phyloP scores from a whole-genome alignment of 2,329 filamentous ascomycete species.

The Delphinella strobiligena region DNA sequence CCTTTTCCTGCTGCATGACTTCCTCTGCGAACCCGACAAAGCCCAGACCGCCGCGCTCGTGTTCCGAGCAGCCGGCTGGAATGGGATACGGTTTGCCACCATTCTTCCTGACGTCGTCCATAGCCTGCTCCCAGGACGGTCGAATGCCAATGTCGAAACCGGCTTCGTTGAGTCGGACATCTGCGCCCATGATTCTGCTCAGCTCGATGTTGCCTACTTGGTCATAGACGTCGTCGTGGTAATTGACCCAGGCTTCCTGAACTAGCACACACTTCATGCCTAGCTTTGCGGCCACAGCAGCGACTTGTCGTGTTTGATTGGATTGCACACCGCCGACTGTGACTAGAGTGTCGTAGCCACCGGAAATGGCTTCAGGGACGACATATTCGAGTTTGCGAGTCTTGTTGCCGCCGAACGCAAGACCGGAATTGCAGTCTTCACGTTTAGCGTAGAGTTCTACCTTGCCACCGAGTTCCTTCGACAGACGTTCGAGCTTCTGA shows the following conservation, averaged over 20 bases:
- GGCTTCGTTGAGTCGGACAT: slow-evolving; percentile 48
- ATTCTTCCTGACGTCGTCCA: slow-evolving; percentile 37
- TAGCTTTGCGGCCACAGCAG: slow-evolving; percentile 21
- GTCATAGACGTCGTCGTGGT: slow-evolving; percentile 5
- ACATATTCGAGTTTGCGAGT: slow-evolving; percentile 27
- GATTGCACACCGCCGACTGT: slow-evolving; percentile 25
- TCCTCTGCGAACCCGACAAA: slow-evolving; percentile 63
- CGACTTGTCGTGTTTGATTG: slow-evolving; percentile 26
- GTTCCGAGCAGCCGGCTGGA: slow-evolving; percentile 58
- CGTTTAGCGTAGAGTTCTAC: slow-evolving; percentile 59
- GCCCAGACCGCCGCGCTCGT: slow-evolving; percentile 56
- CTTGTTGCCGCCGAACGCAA: slow-evolving; percentile 28
- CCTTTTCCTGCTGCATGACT: slow-evolving; percentile 50
- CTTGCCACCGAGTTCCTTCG: slow-evolving; percentile 45
- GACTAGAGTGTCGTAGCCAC: slow-evolving; percentile 21
- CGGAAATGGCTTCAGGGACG: slow-evolving; percentile 20
- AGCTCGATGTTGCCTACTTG: slow-evolving; percentile 14
- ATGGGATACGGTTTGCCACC: slow-evolving; percentile 59
- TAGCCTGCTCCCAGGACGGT: slow-evolving; percentile 38
- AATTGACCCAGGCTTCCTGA: slow-evolving; percentile 20
- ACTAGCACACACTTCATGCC: slow-evolving; percentile 21
- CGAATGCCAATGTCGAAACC: slow-evolving; percentile 58
- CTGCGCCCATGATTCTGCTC: slow-evolving; percentile 21
- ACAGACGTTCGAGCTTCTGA: slow-evolving; percentile 54
- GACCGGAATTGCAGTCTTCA: slow-evolving; percentile 44